Percentiles rank a stretch among this genome's conserved stretches.
Conservation (phyloP, 1,139 yeast genomes). For the Suhomyces anneliseae region DNA sequence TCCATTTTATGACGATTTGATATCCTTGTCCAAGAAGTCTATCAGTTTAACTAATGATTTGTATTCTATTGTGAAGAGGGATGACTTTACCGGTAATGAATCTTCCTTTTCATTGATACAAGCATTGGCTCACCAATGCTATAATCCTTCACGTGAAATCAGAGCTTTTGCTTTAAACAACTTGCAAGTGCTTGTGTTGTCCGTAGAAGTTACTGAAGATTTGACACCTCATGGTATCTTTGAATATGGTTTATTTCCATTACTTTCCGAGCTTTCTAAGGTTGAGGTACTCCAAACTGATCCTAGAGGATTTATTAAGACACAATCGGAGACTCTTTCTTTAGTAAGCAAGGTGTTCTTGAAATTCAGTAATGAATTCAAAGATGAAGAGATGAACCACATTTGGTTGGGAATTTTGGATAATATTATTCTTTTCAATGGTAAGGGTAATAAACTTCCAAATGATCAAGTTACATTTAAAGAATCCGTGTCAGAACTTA, state of each 20-base stretch:
- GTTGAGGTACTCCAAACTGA: constrained; percentile 70
- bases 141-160: constrained; percentile 81
- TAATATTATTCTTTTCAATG: constrained; percentile 31
- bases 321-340: constrained; percentile 66
- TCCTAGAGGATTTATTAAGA: constrained; percentile 58
- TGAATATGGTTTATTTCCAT: constrained; percentile 73
- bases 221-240: constrained; percentile 57
- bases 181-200: constrained; percentile 49
- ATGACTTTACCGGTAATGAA: constrained; percentile 28
- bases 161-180: constrained; percentile 61
- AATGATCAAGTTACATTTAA: constrained; percentile 26
- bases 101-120: constrained; percentile 62
- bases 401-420: constrained; percentile 42
- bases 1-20: constrained; percentile 50
- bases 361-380: constrained; percentile 38
- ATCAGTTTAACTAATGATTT: constrained; percentile 59
- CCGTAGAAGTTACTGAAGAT: constrained; percentile 30
- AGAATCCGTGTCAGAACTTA: constrained; percentile 62
- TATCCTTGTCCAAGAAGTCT: constrained; percentile 60
- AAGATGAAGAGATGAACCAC: constrained; percentile 22
- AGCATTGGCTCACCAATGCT: constrained; percentile 84
- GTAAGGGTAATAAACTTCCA: constrained; percentile 34
- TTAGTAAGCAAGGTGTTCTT: constrained; percentile 72
- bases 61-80: constrained; percentile 29
- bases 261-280: constrained; percentile 64